Base-by-base conservation (phyloP, 768 basidiomycete species). In the Tremella yokohamensis region DNA sequence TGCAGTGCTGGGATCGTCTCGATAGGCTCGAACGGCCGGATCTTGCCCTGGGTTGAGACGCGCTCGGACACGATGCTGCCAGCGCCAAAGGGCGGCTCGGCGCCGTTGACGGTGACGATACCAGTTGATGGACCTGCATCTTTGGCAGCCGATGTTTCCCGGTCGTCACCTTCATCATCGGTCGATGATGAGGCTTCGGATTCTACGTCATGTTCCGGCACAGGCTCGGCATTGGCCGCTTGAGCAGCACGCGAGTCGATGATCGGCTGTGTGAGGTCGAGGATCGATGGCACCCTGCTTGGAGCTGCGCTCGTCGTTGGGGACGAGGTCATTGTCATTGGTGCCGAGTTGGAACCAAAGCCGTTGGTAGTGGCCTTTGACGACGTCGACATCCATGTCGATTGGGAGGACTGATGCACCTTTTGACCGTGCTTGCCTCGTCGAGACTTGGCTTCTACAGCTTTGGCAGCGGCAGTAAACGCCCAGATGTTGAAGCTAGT, bases 401-500 rank as follows among this genome's bases (percentile, higher is more conserved):
- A 18, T 52, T 24, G n/a, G 42, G n/a, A 8, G 15, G 18, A 45
- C n/a, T 24, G 42, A 11, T 34, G 29, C 4, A 34, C 11, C 29
- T 11, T 34, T 34, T 34, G 29, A 34, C 22, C 37, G 26, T 16
- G 45, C 22, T 12, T 48, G 34, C 24, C 22, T 18, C 48, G 20
- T 25, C 49, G 52, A 4, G 55, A 18, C 25, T 58, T 54, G 22
- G 44, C 16, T n/a, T 60, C 59, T 2, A 73, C 54, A 4, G 68
- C 71, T 60, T 73, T 73, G 7, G 60, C 51, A 26, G 68, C 68
- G 18, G 71, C 71, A 6, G 68, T 68, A 40, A 57, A 68, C 3
- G 71, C 68, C 71, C 71, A 73, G 34, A 73, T 73, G 52, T 73
- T 73, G 68, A 73, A 73, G 63, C 71, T 73, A 52, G n/a, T 7